phyloP scores from a whole-genome alignment of 169 alveolate species.

The Plasmodium falciparum region DNA sequence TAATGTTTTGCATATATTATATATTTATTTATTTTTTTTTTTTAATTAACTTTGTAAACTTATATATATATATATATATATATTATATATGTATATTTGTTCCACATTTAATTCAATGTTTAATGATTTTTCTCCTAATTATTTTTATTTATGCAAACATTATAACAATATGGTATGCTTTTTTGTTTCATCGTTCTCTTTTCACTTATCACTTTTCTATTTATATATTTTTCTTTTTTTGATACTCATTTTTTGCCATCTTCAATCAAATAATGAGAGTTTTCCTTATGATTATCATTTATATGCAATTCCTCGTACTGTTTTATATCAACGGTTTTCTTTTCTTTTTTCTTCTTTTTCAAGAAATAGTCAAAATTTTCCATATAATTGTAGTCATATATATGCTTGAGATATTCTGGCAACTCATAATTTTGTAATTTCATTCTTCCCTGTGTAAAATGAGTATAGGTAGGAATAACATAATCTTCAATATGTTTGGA shows the following conservation, averaged over 20 bases:
- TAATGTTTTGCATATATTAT: neutral
- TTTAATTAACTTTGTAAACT: neutral
- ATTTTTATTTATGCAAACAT: neutral
- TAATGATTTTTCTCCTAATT: neutral
- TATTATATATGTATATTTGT: no score
- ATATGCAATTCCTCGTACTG: neutral
- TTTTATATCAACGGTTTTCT: neutral
- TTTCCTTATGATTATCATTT: neutral
- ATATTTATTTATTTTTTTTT: neutral
- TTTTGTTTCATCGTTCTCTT: neutral
- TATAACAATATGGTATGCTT: neutral
- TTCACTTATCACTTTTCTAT: neutral
- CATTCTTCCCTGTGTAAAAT: conserved; percentile 36
- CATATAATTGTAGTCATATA: conserved; percentile 59
- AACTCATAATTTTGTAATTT: conserved; percentile 57
- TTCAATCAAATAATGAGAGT: neutral
- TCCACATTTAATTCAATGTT: neutral
- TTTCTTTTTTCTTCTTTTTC: conserved; percentile 24
- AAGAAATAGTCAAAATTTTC: conserved; percentile 72
- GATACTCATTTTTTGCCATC: neutral
- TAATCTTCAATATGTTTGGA: conserved; percentile 64
- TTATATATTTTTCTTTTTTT: neutral
- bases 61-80: no score
- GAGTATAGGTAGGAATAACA: conserved; percentile 53
- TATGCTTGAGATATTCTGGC: conserved; percentile 67